phyloP scores from a whole-genome alignment of 257 asterid species.

The Salvia rosmarinus region DNA sequence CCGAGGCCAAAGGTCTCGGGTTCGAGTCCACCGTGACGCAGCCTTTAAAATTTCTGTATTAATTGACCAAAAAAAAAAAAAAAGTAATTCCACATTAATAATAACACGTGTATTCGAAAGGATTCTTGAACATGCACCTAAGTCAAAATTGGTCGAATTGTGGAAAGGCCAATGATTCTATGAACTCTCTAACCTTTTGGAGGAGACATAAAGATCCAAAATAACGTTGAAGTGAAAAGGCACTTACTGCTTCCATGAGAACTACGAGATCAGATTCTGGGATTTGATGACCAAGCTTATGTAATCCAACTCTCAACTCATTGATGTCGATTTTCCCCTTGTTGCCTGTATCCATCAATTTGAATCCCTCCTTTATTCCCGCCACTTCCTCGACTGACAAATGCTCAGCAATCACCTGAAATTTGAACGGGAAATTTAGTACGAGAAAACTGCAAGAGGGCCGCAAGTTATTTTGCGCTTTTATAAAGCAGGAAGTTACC shows the following conservation, averaged over 20 bases:
- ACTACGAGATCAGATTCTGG: constrained; percentile 59
- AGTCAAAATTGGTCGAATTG: background rate
- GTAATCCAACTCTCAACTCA: constrained; percentile 61
- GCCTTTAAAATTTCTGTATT: too few relatives aligned
- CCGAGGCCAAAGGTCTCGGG: too few relatives aligned
- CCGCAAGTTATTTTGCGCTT: background rate
- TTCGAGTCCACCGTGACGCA: too few relatives aligned
- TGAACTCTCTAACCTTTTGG: background rate
- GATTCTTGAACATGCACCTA: background rate
- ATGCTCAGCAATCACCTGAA: constrained; percentile 67
- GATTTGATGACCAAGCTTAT: constrained; percentile 69
- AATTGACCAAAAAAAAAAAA: too few relatives aligned
- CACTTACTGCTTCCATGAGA: constrained; percentile 74
- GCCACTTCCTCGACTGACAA: constrained; percentile 67
- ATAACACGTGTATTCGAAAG: background rate
- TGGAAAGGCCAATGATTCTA: background rate
- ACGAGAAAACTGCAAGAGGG: background rate
- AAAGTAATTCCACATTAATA: constrained; percentile 4
- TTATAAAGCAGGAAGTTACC: constrained; percentile 36
- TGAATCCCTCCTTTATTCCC: constrained; percentile 62
- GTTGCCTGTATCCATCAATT: constrained; percentile 58
- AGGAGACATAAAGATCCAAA: background rate
- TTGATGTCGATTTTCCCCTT: constrained; percentile 62
- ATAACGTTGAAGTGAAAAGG: background rate
- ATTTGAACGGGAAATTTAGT: constrained; percentile 28